A percentile compares a stretch with the other conserved stretches of the same genome.
phyloP scores from a whole-genome alignment of 2,329 filamentous ascomycete species.

The Aspergillus ochraceoroseus region DNA sequence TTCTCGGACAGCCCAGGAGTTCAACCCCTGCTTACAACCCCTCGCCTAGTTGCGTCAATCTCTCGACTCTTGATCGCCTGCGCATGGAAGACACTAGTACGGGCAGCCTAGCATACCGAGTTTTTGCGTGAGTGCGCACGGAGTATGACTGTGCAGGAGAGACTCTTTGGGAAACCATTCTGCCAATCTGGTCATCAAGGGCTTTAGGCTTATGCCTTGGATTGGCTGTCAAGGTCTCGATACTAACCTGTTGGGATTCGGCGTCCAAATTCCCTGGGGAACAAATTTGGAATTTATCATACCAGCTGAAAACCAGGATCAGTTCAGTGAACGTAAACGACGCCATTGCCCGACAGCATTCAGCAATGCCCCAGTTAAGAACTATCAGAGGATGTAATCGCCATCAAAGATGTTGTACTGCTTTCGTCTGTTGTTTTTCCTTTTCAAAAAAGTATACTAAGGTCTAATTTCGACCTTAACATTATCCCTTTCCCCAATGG shows the following conservation, averaged over 20 bases:
- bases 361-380: too few species aligned
- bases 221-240: conserved; percentile 1
- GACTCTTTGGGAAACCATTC: too few species aligned
- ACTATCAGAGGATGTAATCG: too few species aligned
- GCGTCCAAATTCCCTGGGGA: neutral
- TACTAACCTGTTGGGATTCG: neutral
- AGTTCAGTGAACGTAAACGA: neutral
- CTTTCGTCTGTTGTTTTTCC: too few species aligned
- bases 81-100: neutral
- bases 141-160: conserved; percentile 1
- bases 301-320: neutral
- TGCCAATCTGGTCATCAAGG: too few species aligned
- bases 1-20: conserved; percentile 1
- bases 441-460: too few species aligned
- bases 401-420: too few species aligned
- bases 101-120: conserved; percentile 1
- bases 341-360: too few species aligned
- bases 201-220: neutral
- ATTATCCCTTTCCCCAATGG: too few species aligned
- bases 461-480: too few species aligned
- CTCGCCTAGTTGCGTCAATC: conserved; percentile 2
- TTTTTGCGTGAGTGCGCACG: neutral
- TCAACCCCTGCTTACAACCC: conserved; percentile 6
- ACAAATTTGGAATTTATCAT: neutral
- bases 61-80: neutral